phyloP scores from a whole-genome alignment of 176 grass and related monocot species.

The Ensete ventricosum region DNA sequence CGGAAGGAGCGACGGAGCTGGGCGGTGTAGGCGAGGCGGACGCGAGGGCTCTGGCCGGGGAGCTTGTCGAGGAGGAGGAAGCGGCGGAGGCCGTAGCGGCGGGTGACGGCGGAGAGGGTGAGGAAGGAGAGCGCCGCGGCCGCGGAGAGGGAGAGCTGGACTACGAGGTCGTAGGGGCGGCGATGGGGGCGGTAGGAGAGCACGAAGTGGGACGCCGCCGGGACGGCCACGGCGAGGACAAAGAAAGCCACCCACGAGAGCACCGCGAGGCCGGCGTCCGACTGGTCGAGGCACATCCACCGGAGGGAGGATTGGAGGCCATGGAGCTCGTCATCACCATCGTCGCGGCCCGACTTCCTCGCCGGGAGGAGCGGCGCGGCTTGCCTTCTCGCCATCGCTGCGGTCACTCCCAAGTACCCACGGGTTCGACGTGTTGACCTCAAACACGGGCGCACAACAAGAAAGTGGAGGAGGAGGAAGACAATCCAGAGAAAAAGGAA shows the following conservation, averaged over 20 bases:
- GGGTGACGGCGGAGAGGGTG: constrained; percentile 35
- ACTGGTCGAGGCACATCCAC: constrained; percentile 62
- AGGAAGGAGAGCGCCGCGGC: constrained; percentile 37
- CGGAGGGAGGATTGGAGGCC: constrained; percentile 51
- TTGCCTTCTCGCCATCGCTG: neutral
- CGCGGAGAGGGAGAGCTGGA: constrained; percentile 53
- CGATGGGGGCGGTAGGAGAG: neutral
- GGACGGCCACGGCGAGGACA: constrained; percentile 27
- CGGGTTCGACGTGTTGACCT: neutral
- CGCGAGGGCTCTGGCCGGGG: constrained; percentile 42
- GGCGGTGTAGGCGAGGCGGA: constrained; percentile 36
- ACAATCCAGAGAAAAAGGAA: neutral
- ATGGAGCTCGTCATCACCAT: constrained; percentile 45
- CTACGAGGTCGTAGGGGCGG: constrained; percentile 46
- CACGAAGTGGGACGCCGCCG: neutral
- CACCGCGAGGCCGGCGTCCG: constrained; percentile 20
- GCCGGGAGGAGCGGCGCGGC: neutral
- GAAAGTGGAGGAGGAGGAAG: neutral
- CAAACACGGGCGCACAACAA: neutral
- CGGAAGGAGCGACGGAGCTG: constrained; percentile 39
- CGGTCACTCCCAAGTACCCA: neutral
- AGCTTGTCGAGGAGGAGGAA: constrained; percentile 74
- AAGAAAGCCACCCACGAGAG: constrained; percentile 37
- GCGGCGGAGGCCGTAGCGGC: constrained; percentile 43
- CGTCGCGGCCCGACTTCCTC: constrained; percentile 21